phyloP scores from a whole-genome alignment of 2,329 filamentous ascomycete genomes.

The Anthostomella pinea region DNA sequence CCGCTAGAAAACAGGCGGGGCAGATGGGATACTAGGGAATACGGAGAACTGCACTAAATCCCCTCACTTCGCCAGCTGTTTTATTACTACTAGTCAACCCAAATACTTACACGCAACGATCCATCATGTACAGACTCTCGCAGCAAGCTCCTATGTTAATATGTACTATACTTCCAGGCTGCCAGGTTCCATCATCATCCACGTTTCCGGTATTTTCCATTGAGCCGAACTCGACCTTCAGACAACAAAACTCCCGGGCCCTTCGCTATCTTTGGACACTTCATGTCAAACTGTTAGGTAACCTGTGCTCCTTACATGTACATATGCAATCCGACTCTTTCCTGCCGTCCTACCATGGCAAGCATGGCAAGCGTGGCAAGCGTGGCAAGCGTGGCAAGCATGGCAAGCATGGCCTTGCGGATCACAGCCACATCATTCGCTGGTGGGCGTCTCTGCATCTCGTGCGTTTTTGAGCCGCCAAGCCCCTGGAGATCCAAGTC shows the following conservation, averaged over 20 bases:
- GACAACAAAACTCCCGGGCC: no score
- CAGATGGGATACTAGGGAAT: no score
- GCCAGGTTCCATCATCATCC: neutral
- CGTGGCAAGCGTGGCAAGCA: no score
- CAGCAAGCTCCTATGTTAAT: neutral
- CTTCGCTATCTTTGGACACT: no score
- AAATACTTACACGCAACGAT: no score
- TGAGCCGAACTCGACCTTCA: neutral
- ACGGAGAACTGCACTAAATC: no score
- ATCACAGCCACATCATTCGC: conserved; percentile 1
- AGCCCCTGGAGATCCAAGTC: conserved; percentile 2
- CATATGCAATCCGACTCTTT: conserved; percentile 4
- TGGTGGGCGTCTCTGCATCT: neutral
- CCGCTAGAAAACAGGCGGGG: no score
- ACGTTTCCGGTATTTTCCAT: neutral
- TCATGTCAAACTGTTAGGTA: neutral
- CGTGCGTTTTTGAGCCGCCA: conserved; percentile 3
- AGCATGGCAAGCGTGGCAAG: no score
- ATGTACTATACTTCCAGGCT: neutral
- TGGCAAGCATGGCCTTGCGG: no score
- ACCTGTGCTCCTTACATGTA: neutral
- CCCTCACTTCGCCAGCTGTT: no score
- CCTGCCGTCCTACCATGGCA: conserved; percentile 1
- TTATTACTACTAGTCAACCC: no score
- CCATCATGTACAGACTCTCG: no score